Evolutionary conservation across 2,329 filamentous ascomycete genomes (phyloP).

Genomic region (Macroventuria anomochaeta): DNA sequence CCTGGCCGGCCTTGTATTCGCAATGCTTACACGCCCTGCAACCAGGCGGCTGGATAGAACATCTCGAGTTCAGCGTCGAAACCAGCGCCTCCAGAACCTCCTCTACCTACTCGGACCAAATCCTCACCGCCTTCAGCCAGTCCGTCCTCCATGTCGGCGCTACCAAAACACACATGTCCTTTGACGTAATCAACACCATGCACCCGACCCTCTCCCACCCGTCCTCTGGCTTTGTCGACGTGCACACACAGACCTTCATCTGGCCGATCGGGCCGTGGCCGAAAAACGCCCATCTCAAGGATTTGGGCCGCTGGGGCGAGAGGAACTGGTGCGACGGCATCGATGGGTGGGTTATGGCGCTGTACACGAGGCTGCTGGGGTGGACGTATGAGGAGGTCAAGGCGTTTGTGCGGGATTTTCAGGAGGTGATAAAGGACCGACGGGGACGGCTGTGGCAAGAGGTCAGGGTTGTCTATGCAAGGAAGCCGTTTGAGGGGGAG

Average conservation of each 20-base stretch:
- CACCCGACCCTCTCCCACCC: slow-evolving; percentile 20
- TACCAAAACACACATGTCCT: slow-evolving; percentile 34
- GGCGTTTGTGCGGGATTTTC: slow-evolving; percentile 43
- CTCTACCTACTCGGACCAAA: slow-evolving; percentile 23
- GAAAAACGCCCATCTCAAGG: slow-evolving; percentile 41
- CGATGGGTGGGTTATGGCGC: slow-evolving; percentile 51
- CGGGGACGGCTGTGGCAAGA: slow-evolving; percentile 49
- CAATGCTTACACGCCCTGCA: slow-evolving; percentile 48
- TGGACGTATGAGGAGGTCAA: slow-evolving; percentile 47
- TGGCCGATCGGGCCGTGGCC: slow-evolving; percentile 48
- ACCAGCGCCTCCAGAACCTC: slow-evolving; percentile 27
- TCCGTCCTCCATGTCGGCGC: slow-evolving; percentile 27
- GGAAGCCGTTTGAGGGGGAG: slow-evolving; percentile 32
- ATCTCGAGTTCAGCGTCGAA: slow-evolving; percentile 48
- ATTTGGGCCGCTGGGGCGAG: slow-evolving; percentile 47
- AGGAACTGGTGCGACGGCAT: slow-evolving; percentile 51
- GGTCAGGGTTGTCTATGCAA: slow-evolving; percentile 42
- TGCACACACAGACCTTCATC: slow-evolving; percentile 32
- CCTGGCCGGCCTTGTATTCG: slow-evolving; percentile 51
- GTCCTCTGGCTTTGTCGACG: slow-evolving; percentile 37
- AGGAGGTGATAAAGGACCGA: slow-evolving; percentile 42
- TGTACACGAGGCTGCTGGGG: slow-evolving; percentile 49
- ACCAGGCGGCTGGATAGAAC: slow-evolving; percentile 54
- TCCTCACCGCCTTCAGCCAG: slow-evolving; percentile 28
- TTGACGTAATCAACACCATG: slow-evolving; percentile 32